Evolutionary conservation across 108 stramenopile genomes (phyloP).

Genomic region (Fragilaria crotonensis): DNA sequence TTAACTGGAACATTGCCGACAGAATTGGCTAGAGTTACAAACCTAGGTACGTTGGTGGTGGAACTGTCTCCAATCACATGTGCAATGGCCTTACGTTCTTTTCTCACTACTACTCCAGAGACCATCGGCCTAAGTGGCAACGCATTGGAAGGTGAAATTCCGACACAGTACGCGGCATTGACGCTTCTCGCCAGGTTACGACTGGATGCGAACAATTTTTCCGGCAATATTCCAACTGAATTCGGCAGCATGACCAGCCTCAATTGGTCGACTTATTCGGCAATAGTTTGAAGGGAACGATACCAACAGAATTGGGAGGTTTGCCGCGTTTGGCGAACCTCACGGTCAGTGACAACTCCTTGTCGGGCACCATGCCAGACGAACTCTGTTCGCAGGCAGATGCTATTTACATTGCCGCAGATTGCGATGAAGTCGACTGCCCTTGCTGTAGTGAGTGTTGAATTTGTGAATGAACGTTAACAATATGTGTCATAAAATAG

Average conservation of each 20-base stretch:
- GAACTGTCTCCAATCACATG: background rate
- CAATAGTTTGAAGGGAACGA: conserved; percentile 19
- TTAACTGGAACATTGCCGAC: conserved; percentile 27
- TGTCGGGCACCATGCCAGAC: conserved; percentile 28
- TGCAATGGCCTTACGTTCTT: background rate
- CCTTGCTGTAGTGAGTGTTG: conserved; percentile 20
- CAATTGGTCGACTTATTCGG: conserved; percentile 13
- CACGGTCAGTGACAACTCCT: conserved; percentile 8
- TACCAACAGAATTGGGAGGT: conserved; percentile 14
- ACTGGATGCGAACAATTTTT: conserved; percentile 12
- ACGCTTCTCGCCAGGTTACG: conserved; percentile 1
- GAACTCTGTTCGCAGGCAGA: conserved; percentile 17
- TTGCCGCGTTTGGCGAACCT: conserved; percentile 7
- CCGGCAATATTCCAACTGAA: conserved; percentile 12
- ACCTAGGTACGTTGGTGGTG: background rate
- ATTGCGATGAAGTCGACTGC: conserved; percentile 23
- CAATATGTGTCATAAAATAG: background rate
- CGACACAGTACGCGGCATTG: background rate
- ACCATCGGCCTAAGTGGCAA: conserved; percentile 2
- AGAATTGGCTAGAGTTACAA: conserved; percentile 7
- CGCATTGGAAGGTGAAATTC: background rate
- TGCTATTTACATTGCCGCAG: conserved; percentile 10
- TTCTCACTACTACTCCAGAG: conserved; percentile 5
- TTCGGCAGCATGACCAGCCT: background rate
- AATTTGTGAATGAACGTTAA: background rate